Base-by-base conservation (phyloP, 371 early-diverging fungal genomes). In the Actinomortierella wolfii region DNA sequence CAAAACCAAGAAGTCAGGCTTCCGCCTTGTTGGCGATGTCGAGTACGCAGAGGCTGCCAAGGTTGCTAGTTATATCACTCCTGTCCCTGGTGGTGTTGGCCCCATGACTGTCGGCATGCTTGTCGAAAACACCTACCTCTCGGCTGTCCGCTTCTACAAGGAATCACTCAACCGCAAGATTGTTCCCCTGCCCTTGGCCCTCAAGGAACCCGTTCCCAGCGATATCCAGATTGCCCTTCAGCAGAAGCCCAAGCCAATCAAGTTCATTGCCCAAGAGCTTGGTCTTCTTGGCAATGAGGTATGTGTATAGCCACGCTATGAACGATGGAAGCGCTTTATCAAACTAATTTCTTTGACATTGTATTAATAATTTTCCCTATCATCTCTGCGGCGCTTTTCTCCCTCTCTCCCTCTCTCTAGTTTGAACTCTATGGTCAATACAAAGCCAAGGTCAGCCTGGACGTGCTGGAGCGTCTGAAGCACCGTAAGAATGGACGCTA, bases 41-140 rank as follows among this genome's bases (percentile, higher is more conserved):
- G 92, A 95, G 39, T 95, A 82, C 63, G 85, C 83, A 4, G 76
- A 67, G 15, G 95, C 92, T 14, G 63, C 67, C 17, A 49, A 80
- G 28, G 86, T 89, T 7, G 95, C 95, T 3, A 80, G 88, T 8
- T 80, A 81, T 28, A 93, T 96, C 62, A 96, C 97, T 1, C 96
- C 97, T 2, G 97, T 97, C 48, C 97, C 97, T 23, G 97, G 97
- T 28, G 97, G 97, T 43, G 96, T 97, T 26, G 97, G 97, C 0
- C 97, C 97, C 13, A 96, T 97, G 97, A 97, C 97, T 6, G 97
- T 97, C 14, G 94, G 94, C 46, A 96, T 97, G 95, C 81, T 97
- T 29, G 77, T 97, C 77, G 69, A 89, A 54, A 97, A 97, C 80
- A 93, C 92, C 0, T 78, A 91, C 0, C 63, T 84, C 34, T 86